Evolutionary conservation across 2,329 filamentous ascomycete species (phyloP).

Genomic region (Rachicladosporium sp.): DNA sequence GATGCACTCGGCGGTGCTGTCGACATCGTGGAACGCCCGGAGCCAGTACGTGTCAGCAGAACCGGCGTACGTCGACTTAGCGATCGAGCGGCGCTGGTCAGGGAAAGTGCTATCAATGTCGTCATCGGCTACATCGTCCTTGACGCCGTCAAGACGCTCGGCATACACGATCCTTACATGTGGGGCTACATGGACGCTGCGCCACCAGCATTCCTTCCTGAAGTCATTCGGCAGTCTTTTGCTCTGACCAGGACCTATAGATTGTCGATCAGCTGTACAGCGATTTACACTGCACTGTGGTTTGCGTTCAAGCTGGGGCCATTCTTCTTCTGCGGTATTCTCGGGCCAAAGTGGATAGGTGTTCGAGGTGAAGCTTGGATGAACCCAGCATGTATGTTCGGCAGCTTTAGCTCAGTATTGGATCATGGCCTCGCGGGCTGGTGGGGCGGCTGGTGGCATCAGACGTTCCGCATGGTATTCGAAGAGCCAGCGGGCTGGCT

Average conservation of each 20-base stretch:
- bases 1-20: constrained; percentile 20
- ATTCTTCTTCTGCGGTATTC: constrained; percentile 45
- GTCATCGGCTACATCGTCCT: constrained; percentile 51
- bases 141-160: constrained; percentile 55
- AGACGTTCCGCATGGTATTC: constrained; percentile 69
- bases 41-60: constrained; percentile 10
- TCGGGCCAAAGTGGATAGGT: constrained; percentile 48
- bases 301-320: constrained; percentile 50
- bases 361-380: constrained; percentile 48
- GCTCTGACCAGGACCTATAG: constrained; percentile 44
- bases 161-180: constrained; percentile 62
- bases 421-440: constrained; percentile 64
- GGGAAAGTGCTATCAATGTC: constrained; percentile 28
- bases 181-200: constrained; percentile 23
- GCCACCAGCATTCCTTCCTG: constrained; percentile 35
- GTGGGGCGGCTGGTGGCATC: constrained; percentile 87
- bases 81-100: constrained; percentile 23
- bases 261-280: constrained; percentile 42
- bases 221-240: constrained; percentile 28
- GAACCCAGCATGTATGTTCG: constrained; percentile 45
- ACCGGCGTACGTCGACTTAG: constrained; percentile 28
- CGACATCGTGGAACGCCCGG: constrained; percentile 6
- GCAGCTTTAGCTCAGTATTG: constrained; percentile 40
- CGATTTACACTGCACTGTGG: constrained; percentile 48
- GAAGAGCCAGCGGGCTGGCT: constrained; percentile 45